Evolutionary conservation across 2,329 filamentous ascomycete genomes (phyloP).

Genomic region (Talaromyces pinophilus): DNA sequence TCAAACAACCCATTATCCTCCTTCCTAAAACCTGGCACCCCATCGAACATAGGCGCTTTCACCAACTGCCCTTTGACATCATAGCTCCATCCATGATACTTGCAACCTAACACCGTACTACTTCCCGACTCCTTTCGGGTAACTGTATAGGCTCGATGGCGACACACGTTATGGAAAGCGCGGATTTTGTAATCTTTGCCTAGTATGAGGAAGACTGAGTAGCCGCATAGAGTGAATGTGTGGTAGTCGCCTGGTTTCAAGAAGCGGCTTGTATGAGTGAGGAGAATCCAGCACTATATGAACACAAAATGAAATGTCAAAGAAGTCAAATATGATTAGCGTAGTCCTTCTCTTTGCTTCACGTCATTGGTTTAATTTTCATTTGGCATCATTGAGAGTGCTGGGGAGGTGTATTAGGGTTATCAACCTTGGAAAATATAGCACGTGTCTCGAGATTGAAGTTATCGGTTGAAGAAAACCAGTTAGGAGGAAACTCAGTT

Average conservation of each 20-base stretch:
- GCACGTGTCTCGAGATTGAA: conserved; percentile 53
- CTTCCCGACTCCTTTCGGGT: conserved; percentile 55
- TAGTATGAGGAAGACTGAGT: conserved; percentile 56
- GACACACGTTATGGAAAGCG: conserved; percentile 64
- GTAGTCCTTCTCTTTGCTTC: background rate
- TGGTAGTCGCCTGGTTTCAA: conserved; percentile 52
- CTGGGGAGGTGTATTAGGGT: background rate
- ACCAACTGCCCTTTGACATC: conserved; percentile 59
- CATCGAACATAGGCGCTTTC: conserved; percentile 62
- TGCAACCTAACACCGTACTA: conserved; percentile 57
- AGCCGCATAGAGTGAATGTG: conserved; percentile 58
- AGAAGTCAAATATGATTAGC: background rate
- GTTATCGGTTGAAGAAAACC: conserved; percentile 44
- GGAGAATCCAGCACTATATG: conserved; percentile 38
- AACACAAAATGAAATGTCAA: background rate
- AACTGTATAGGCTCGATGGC: conserved; percentile 62
- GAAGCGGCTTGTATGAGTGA: conserved; percentile 45
- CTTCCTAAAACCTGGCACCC: conserved; percentile 59
- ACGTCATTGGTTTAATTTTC: background rate
- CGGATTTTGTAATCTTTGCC: conserved; percentile 57
- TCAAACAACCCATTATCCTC: conserved; percentile 57
- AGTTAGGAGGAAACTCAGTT: conserved; percentile 43
- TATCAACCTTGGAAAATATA: conserved; percentile 51
- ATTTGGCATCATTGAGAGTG: background rate
- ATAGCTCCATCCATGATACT: conserved; percentile 66